These are phyloP conservation scores for Arabidopsis hybrid DNA, from an alignment of 441 rosid genomes.

Conservation along the genomic window DNA sequence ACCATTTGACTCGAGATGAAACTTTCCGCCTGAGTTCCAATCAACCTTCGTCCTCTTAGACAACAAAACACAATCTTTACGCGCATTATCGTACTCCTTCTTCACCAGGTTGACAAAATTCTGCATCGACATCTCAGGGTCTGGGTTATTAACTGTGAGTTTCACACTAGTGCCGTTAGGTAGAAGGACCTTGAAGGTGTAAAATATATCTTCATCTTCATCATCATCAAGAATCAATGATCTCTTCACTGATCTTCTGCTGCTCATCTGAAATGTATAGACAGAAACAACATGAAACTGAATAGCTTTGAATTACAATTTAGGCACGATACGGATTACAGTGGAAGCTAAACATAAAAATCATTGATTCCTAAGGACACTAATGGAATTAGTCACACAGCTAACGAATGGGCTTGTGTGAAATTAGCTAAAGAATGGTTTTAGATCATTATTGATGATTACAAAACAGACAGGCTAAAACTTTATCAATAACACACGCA, in stretches of 20 bases:
- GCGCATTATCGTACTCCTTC: conserved; percentile 39
- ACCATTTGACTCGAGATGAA: conserved; percentile 48
- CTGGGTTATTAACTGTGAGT: conserved; percentile 42
- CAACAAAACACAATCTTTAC: conserved; percentile 10
- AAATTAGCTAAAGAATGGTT: background rate
- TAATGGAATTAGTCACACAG: background rate
- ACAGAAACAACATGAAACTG: conserved; percentile 12
- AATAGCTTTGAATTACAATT: background rate
- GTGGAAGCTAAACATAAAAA: conserved; percentile 20
- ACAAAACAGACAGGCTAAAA: background rate
- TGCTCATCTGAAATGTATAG: conserved; percentile 29
- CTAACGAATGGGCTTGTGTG: background rate
- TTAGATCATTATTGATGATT: background rate
- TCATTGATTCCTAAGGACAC: background rate
- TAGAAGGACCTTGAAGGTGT: conserved; percentile 56
- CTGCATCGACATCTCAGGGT: conserved; percentile 38
- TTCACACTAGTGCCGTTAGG: conserved; percentile 60
- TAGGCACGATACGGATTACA: background rate
- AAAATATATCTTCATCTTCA: conserved; percentile 23
- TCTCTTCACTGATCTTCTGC: conserved; percentile 33
- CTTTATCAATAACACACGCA: no score
- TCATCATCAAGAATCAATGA: conserved; percentile 14
- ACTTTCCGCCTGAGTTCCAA: conserved; percentile 43
- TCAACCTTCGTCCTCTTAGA: conserved; percentile 34
- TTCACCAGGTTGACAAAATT: conserved; percentile 50